Conservation (phyloP, 345 rosid species). For the Schrenkiella parvula region DNA sequence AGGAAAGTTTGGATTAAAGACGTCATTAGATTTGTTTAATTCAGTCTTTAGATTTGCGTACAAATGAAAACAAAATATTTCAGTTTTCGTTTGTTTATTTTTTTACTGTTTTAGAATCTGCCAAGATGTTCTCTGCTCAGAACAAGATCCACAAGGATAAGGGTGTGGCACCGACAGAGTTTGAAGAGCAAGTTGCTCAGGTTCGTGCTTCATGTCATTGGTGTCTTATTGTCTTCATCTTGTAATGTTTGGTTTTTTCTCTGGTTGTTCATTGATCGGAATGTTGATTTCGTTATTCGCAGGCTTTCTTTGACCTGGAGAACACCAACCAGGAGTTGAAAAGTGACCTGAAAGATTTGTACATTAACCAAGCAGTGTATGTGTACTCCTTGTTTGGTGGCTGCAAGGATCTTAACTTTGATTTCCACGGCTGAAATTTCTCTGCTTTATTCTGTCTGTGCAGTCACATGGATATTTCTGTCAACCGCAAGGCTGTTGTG, state of each 20-base stretch:
- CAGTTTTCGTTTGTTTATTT: neutral
- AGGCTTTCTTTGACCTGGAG: conserved; percentile 84
- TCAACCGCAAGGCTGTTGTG: conserved; percentile 78
- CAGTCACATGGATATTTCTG: conserved; percentile 76
- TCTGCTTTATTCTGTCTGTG: neutral
- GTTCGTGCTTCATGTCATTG: conserved; percentile 7
- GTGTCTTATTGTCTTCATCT: neutral
- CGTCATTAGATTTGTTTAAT: too few species aligned
- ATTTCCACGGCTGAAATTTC: neutral
- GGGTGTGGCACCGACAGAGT: conserved; percentile 78
- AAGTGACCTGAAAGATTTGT: conserved; percentile 80
- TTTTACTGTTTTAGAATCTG: conserved; percentile 32
- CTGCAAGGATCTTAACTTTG: neutral
- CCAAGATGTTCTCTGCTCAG: conserved; percentile 69
- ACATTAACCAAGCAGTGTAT: conserved; percentile 71
- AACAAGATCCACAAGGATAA: conserved; percentile 85
- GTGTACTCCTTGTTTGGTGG: conserved; percentile 8
- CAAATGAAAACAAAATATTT: too few species aligned
- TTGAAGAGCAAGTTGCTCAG: conserved; percentile 88
- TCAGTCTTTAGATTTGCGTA: too few species aligned
- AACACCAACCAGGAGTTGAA: conserved; percentile 79
- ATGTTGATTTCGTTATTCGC: neutral
- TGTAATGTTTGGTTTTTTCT: neutral
- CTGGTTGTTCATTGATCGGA: neutral
- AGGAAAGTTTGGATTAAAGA: neutral